Conservation (phyloP, 345 rosid genomes). For the Gossypium sturtianum region DNA sequence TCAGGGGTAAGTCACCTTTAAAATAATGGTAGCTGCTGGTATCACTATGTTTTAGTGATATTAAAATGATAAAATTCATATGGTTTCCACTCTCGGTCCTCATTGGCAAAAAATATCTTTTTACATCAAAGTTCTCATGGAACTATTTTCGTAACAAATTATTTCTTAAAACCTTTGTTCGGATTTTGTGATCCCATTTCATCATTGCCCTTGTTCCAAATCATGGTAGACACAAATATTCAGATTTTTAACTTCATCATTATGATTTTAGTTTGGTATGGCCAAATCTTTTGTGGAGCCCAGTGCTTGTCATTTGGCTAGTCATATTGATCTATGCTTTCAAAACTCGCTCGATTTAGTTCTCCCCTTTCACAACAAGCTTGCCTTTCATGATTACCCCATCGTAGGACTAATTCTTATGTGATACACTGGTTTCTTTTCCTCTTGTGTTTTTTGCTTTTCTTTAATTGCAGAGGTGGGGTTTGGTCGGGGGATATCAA, state of each 20-base stretch:
- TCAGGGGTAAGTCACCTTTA: constrained; percentile 31
- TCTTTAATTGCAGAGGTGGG: constrained; percentile 35
- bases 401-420: not conserved
- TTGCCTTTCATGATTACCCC: not conserved
- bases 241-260: not conserved
- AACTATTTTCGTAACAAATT: not conserved
- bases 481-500: constrained; percentile 24
- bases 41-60: not conserved
- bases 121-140: not conserved
- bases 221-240: not conserved
- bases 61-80: not conserved
- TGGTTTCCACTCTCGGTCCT: not conserved
- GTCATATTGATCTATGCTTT: constrained; percentile 7
- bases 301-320: constrained; percentile 7
- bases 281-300: not conserved
- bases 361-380: not conserved
- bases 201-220: not conserved
- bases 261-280: not conserved
- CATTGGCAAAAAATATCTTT: constrained; percentile 5
- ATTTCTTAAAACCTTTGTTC: not conserved
- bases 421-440: not conserved
- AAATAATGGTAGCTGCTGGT: not conserved
- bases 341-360: not conserved
- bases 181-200: not conserved
- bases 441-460: constrained; percentile 1